Evolutionary conservation across 306 rosid genomes (phyloP).

Genomic region (Pyrus bretschneideri): DNA sequence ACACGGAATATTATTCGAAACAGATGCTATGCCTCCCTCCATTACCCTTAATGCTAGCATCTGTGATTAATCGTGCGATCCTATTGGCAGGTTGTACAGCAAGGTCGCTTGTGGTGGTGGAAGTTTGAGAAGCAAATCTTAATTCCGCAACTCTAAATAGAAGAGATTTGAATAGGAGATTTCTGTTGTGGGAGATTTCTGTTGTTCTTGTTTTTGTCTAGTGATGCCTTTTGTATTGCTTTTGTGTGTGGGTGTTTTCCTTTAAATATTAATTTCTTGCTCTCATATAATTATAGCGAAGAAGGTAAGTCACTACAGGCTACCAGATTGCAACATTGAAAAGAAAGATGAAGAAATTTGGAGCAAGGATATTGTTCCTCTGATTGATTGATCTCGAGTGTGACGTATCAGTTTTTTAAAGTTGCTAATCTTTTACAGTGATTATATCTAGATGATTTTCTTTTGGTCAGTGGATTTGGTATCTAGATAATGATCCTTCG

Average conservation of each 20-base stretch:
- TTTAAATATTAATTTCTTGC: constrained; percentile 6
- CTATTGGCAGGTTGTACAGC: constrained; percentile 62
- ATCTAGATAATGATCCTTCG: too few species aligned
- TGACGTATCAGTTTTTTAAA: too few species aligned
- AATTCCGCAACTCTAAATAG: constrained; percentile 15
- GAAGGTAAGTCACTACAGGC: not conserved
- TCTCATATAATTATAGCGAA: not conserved
- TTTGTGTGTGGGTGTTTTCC: not conserved
- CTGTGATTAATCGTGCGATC: not conserved
- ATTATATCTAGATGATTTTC: too few species aligned
- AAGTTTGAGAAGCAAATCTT: constrained; percentile 36
- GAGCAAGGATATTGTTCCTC: too few species aligned
- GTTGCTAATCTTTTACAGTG: too few species aligned
- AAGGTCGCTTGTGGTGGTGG: constrained; percentile 70
- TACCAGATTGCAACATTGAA: not conserved
- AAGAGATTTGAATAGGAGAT: constrained; percentile 2
- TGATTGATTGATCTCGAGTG: too few species aligned
- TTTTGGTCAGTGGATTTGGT: too few species aligned
- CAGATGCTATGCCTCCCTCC: not conserved
- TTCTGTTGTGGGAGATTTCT: constrained; percentile 16
- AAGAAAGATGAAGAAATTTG: not conserved
- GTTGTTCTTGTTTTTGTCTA: constrained; percentile 8
- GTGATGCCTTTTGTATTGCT: constrained; percentile 39
- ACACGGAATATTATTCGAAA: not conserved
- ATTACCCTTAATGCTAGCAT: not conserved